These are phyloP conservation scores for Chenopodium formosanum DNA, from an alignment of 148 eudicot species.

Conservation along the genomic window DNA sequence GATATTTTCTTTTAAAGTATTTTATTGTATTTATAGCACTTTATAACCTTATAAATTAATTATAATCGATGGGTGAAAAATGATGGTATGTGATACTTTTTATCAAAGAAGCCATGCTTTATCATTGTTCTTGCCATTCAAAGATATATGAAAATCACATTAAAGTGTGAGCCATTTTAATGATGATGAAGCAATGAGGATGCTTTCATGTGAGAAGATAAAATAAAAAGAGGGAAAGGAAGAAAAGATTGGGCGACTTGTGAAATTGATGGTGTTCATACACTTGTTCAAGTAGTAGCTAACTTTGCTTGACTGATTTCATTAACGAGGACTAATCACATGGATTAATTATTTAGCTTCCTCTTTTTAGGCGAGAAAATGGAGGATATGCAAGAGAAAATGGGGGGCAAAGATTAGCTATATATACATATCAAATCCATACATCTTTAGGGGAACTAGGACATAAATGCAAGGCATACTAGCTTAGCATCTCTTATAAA, in stretches of 20 bases:
- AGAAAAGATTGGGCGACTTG: not conserved
- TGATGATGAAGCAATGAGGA: conserved; percentile 1
- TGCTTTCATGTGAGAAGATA: conserved; percentile 3
- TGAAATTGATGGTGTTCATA: conserved; percentile 4
- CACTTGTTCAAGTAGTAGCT: not conserved
- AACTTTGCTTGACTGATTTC: too few species aligned
- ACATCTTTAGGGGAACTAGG: not conserved
- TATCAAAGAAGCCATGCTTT: not conserved
- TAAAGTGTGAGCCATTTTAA: conserved; percentile 10
- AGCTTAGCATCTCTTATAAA: too few species aligned
- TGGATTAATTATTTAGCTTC: not conserved
- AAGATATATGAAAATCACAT: not conserved
- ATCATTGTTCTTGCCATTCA: not conserved
- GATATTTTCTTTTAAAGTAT: too few species aligned
- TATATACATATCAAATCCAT: not conserved
- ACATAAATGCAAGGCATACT: not conserved
- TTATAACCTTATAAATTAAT: too few species aligned
- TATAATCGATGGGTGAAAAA: not conserved
- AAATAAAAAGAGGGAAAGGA: not conserved
- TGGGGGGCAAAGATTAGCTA: not conserved
- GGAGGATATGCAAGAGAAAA: too few species aligned
- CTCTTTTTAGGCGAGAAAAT: not conserved
- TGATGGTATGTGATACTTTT: not conserved
- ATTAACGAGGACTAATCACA: conserved; percentile 6
- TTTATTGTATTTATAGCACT: too few species aligned